A percentile compares a stretch with the other conserved stretches of the same genome.
Evolutionary conservation across 176 grass and related monocot genomes (phyloP).

Genomic region (Oryza punctata): DNA sequence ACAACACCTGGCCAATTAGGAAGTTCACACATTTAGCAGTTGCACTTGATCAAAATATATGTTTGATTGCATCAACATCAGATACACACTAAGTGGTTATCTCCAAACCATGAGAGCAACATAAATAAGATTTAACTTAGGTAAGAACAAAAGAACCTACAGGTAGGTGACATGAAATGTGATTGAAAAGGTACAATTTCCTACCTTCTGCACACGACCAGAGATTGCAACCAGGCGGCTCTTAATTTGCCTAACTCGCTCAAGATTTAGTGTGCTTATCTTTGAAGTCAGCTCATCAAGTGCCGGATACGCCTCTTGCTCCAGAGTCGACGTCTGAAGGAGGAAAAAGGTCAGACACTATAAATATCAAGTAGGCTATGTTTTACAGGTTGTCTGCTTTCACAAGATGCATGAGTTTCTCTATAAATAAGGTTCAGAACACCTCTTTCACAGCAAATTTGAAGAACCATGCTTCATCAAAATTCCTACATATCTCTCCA

Average conservation of each 20-base stretch:
- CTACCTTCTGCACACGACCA: slow-evolving; percentile 94
- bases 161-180: background rate
- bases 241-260: slow-evolving; percentile 97
- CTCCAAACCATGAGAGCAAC: slow-evolving; percentile 19
- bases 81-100: background rate
- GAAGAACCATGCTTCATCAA: background rate
- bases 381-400: background rate
- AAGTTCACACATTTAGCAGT: background rate
- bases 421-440: slow-evolving; percentile 15
- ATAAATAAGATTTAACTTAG: background rate
- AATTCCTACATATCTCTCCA: background rate
- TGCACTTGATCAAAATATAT: background rate
- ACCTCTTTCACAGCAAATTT: background rate
- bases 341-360: slow-evolving; percentile 12
- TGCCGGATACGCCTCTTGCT: slow-evolving; percentile 98
- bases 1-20: background rate
- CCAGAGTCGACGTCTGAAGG: slow-evolving; percentile 72
- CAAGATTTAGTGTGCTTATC: slow-evolving; percentile 95
- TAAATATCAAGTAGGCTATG: background rate
- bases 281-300: slow-evolving; percentile 98
- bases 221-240: slow-evolving; percentile 89
- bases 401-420: background rate
- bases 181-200: slow-evolving; percentile 12
- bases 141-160: background rate
- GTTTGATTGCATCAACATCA: background rate